Conservation (phyloP, 805 yeast genomes). For the Wickerhamomyces strasburgensis region DNA sequence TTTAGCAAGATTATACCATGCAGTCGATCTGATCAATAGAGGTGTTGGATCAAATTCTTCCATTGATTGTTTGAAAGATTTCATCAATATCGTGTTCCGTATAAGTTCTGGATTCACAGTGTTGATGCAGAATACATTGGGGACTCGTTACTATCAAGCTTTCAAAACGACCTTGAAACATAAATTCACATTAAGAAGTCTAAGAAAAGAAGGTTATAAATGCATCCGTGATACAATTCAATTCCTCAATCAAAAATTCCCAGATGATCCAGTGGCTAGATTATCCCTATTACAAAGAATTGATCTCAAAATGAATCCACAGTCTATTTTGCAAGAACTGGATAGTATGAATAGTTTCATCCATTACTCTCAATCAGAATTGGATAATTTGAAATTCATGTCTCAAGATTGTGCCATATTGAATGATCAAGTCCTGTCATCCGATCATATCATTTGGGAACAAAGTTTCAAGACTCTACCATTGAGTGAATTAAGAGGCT, state of each 20-base stretch:
- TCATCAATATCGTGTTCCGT: slow-evolving; percentile 5
- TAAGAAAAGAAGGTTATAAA: slow-evolving; percentile 22
- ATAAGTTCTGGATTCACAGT: slow-evolving; percentile 17
- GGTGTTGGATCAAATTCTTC: slow-evolving; percentile 9
- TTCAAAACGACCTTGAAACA: slow-evolving; percentile 22
- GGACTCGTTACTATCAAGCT: slow-evolving; percentile 19
- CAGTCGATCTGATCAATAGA: slow-evolving; percentile 16
- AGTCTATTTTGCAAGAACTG: slow-evolving; percentile 13
- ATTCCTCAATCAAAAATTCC: slow-evolving; percentile 17
- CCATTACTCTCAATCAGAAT: slow-evolving; percentile 4
- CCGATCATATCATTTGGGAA: slow-evolving; percentile 21
- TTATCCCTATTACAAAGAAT: slow-evolving; percentile 11
- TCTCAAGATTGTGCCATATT: slow-evolving; percentile 8
- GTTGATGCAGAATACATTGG: slow-evolving; percentile 21
- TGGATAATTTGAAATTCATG: slow-evolving; percentile 4
- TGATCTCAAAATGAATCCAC: slow-evolving; percentile 14
- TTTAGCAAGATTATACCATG: slow-evolving; percentile 19
- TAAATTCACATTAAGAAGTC: slow-evolving; percentile 21
- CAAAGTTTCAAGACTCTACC: slow-evolving; percentile 15
- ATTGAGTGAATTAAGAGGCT: slow-evolving; percentile 1
- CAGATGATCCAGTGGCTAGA: slow-evolving; percentile 16
- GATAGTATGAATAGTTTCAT: slow-evolving; percentile 18
- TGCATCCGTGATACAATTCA: slow-evolving; percentile 21
- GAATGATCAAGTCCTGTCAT: slow-evolving; percentile 10
- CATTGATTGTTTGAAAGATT: slow-evolving; percentile 1